Percentiles rank a stretch among this genome's conserved stretches.
Evolutionary conservation across 805 yeast genomes (phyloP).

Genomic region (Kluyveromyces nonfermentans): DNA sequence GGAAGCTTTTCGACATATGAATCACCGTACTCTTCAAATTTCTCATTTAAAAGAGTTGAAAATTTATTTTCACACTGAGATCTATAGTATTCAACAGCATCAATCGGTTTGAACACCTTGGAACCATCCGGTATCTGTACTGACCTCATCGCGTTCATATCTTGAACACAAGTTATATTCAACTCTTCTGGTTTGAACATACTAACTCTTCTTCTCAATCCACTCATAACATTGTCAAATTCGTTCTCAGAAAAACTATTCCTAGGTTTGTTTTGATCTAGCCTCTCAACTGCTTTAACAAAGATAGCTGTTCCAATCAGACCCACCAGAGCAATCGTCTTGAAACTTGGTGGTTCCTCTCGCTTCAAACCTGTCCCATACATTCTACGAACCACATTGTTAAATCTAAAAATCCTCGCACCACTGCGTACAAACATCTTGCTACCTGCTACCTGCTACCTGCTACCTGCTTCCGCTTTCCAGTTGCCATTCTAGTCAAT

Average conservation of each 20-base stretch:
- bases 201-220: constrained; percentile 42
- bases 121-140: constrained; percentile 11
- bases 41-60: constrained; percentile 43
- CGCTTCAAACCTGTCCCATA: constrained; percentile 4
- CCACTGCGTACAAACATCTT: constrained; percentile 1
- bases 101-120: constrained; percentile 41
- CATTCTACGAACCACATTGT: neutral
- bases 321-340: constrained; percentile 35
- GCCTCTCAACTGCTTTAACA: constrained; percentile 31
- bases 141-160: constrained; percentile 14
- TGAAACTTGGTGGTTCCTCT: constrained; percentile 31
- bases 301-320: constrained; percentile 38
- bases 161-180: constrained; percentile 34
- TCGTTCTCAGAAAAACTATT: constrained; percentile 29
- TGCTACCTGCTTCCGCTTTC: too few relatives aligned
- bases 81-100: constrained; percentile 39
- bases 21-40: constrained; percentile 22
- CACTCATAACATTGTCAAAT: constrained; percentile 37
- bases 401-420: neutral
- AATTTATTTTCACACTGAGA: constrained; percentile 37
- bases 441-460: too few relatives aligned
- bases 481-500: too few relatives aligned
- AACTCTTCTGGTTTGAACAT: constrained; percentile 35
- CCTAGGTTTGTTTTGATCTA: constrained; percentile 30
- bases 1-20: constrained; percentile 26